Conservation (phyloP, 1,284 basidiomycete genomes). For the Neolentinus lepideus region DNA sequence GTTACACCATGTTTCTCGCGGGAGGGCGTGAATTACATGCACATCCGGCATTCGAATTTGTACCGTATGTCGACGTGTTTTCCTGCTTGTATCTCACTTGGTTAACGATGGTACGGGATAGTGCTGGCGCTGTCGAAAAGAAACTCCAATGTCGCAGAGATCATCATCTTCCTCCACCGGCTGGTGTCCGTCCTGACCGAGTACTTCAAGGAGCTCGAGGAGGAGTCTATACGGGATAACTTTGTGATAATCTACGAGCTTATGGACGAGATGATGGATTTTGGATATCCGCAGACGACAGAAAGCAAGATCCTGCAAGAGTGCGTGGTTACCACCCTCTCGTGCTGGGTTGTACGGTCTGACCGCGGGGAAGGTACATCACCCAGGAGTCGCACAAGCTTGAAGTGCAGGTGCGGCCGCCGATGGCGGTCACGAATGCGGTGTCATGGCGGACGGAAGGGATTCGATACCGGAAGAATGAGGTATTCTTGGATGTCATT, state of each 20-base stretch:
- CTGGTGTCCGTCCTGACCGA: conserved; percentile 87
- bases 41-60: conserved; percentile 96
- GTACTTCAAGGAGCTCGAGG: conserved; percentile 99
- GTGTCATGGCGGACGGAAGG: conserved; percentile 99
- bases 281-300: conserved; percentile 98
- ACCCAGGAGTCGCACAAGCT: conserved; percentile 99
- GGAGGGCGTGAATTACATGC: conserved; percentile 96
- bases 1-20: conserved; percentile 94
- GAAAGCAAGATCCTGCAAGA: conserved; percentile 99
- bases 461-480: conserved; percentile 97
- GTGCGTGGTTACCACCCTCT: conserved; percentile 36
- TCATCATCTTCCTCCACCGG: conserved; percentile 95
- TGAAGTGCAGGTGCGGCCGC: conserved; percentile 92
- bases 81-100: not conserved
- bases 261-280: conserved; percentile 99
- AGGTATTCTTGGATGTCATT: conserved; percentile 98
- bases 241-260: conserved; percentile 98
- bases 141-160: conserved; percentile 94
- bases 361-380: conserved; percentile 69
- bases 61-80: conserved; percentile 62
- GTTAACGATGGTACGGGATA: conserved; percentile 23
- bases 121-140: conserved; percentile 95
- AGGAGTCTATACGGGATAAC: conserved; percentile 98
- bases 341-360: not conserved
- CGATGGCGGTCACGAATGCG: conserved; percentile 97